Percentiles rank a stretch among this genome's conserved stretches.
These are phyloP conservation scores for Malbranchea zuffiana DNA, from an alignment of 2,329 filamentous ascomycete species.

Conservation along the genomic window DNA sequence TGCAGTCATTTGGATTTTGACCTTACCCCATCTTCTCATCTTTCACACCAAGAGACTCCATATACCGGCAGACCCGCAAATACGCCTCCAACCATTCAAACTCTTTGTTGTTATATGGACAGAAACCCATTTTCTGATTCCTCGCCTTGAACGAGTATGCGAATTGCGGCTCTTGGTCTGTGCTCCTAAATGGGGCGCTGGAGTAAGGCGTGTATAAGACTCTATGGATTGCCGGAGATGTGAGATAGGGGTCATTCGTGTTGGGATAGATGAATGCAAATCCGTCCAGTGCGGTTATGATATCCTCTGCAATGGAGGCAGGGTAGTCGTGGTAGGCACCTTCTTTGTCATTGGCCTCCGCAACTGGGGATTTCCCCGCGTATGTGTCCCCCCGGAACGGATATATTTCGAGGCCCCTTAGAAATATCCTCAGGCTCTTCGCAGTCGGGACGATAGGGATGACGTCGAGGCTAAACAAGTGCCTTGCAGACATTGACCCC, in stretches of 20 bases:
- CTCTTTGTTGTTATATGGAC: not conserved
- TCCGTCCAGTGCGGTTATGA: not conserved
- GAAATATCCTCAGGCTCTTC: not conserved
- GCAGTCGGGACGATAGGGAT: conserved; percentile 11
- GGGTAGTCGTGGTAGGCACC: not conserved
- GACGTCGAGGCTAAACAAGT: conserved; percentile 13
- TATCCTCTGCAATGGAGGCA: not conserved
- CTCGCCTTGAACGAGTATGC: too few species aligned
- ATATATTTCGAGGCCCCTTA: not conserved
- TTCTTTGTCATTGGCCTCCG: not conserved
- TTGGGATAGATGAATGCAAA: conserved; percentile 1
- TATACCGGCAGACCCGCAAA: not conserved
- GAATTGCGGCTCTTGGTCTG: too few species aligned
- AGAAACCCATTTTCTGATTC: too few species aligned
- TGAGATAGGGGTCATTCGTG: too few species aligned
- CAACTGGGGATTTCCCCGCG: not conserved
- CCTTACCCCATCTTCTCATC: too few species aligned
- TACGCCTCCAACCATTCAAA: not conserved
- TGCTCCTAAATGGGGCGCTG: not conserved
- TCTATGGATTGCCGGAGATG: too few species aligned
- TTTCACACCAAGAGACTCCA: not conserved
- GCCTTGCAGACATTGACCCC: too few species aligned
- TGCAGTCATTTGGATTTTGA: too few species aligned
- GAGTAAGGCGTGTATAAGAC: not conserved
- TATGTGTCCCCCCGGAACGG: not conserved